These are phyloP conservation scores for Corynascus novoguineensis DNA, from an alignment of 495 filamentous ascomycete genomes.

Conservation along the genomic window DNA sequence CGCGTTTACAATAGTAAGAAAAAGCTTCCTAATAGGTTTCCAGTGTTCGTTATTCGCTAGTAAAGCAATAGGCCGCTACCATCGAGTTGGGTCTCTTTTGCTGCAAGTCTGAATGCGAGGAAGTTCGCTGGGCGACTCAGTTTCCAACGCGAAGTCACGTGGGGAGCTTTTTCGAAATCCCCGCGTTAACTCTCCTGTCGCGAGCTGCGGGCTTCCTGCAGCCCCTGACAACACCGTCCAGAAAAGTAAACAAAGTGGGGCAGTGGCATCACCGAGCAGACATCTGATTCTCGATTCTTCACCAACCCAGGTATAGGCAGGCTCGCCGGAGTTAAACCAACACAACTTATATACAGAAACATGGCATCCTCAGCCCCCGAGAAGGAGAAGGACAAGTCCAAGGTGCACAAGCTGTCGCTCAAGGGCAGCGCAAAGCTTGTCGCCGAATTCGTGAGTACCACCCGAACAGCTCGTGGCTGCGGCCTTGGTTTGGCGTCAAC, in stretches of 20 bases:
- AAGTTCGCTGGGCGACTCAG: too few species aligned
- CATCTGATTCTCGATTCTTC: background rate
- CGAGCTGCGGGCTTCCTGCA: constrained; percentile 10
- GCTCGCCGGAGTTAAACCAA: background rate
- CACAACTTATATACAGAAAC: background rate
- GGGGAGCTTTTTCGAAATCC: background rate
- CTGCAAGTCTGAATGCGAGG: too few species aligned
- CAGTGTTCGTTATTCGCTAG: too few species aligned
- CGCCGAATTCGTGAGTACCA: constrained; percentile 76
- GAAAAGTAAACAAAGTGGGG: constrained; percentile 19
- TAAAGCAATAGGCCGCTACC: too few species aligned
- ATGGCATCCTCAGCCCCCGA: constrained; percentile 24
- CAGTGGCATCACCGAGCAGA: background rate
- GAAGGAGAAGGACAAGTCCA: constrained; percentile 78
- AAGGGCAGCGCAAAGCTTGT: constrained; percentile 92
- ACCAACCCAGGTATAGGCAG: background rate
- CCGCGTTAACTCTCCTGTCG: background rate
- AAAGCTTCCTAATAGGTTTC: too few species aligned
- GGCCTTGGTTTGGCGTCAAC: too few species aligned
- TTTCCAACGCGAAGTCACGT: background rate
- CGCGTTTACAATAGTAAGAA: too few species aligned
- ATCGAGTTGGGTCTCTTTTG: too few species aligned
- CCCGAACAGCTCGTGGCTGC: too few species aligned
- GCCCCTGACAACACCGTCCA: constrained; percentile 23
- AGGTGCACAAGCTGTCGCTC: constrained; percentile 87